Percentiles rank a stretch among this genome's conserved stretches.
These are phyloP conservation scores for Diaporthe capsici DNA, from an alignment of 2,329 filamentous ascomycete genomes.

Conservation along the genomic window DNA sequence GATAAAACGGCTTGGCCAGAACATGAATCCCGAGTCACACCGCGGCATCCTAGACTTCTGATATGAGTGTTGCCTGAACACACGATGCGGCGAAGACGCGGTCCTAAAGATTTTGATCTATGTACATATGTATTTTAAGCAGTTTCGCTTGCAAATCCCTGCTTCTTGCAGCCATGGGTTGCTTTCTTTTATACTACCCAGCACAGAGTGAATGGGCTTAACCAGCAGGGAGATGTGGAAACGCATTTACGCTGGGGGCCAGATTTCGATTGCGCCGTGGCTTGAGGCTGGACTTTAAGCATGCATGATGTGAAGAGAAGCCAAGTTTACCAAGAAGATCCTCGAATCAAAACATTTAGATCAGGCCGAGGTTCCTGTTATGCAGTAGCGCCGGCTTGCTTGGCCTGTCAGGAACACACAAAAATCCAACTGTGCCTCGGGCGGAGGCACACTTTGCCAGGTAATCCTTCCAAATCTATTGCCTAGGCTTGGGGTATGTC, in stretches of 20 bases:
- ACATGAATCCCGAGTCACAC: constrained; percentile 10
- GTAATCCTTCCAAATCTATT: neutral
- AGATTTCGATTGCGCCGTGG: neutral
- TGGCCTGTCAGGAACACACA: constrained; percentile 29
- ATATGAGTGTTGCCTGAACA: neutral
- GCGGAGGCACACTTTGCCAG: neutral
- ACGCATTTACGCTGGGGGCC: neutral
- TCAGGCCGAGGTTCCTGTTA: constrained; percentile 10
- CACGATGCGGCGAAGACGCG: neutral
- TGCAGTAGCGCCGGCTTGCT: constrained; percentile 17
- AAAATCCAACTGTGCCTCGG: neutral
- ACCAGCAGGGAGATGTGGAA: neutral
- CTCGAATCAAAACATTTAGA: constrained; percentile 21
- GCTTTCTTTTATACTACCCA: neutral
- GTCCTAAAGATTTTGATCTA: neutral
- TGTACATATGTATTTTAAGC: neutral
- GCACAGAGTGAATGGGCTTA: neutral
- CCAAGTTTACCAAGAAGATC: constrained; percentile 24
- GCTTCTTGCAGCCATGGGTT: neutral
- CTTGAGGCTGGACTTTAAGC: constrained; percentile 11
- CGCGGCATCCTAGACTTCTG: neutral
- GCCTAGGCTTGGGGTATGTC: neutral
- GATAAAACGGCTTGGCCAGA: constrained; percentile 1
- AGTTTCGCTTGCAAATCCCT: too few species aligned
- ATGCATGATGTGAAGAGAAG: constrained; percentile 18